Conservation (phyloP, 495 filamentous ascomycete genomes). For the Podospora sp. region DNA sequence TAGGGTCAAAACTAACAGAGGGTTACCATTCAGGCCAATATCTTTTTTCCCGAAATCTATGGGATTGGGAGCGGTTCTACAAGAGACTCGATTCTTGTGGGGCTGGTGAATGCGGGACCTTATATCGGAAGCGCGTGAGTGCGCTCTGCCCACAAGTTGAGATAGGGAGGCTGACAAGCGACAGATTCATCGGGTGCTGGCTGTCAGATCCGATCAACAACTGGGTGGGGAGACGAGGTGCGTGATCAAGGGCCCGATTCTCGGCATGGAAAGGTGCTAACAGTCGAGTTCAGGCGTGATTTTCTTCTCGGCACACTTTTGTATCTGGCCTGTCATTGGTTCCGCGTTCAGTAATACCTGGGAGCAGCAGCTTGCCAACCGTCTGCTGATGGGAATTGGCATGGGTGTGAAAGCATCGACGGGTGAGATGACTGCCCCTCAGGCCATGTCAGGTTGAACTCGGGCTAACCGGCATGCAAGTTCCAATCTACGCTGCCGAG, state of each 20-base stretch:
- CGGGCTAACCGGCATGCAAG: slow-evolving; percentile 34
- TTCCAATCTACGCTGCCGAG: slow-evolving; percentile 78
- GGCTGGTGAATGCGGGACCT: slow-evolving; percentile 55
- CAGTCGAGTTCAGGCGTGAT: slow-evolving; percentile 47
- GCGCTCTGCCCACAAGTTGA: too few relatives aligned
- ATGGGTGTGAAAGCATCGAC: slow-evolving; percentile 66
- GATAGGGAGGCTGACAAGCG: neutral
- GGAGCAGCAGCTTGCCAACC: slow-evolving; percentile 62
- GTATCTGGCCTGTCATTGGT: slow-evolving; percentile 62
- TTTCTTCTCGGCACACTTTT: slow-evolving; percentile 67
- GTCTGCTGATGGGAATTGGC: slow-evolving; percentile 70
- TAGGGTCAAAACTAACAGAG: too few relatives aligned
- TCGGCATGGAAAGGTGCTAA: neutral
- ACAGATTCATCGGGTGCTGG: slow-evolving; percentile 61
- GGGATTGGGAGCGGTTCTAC: slow-evolving; percentile 50
- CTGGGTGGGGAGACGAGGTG: slow-evolving; percentile 63
- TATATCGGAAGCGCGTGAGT: slow-evolving; percentile 50
- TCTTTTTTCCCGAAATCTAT: slow-evolving; percentile 60
- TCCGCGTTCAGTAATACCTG: slow-evolving; percentile 67
- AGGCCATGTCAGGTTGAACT: too few relatives aligned
- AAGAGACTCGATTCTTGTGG: slow-evolving; percentile 53
- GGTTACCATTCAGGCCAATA: slow-evolving; percentile 56
- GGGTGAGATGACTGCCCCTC: slow-evolving; percentile 12
- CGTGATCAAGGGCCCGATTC: neutral
- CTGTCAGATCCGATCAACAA: slow-evolving; percentile 71